A percentile compares a stretch with the other conserved stretches of the same genome.
Conservation (phyloP, 805 yeast species). For the Lipomyces sp. region DNA sequence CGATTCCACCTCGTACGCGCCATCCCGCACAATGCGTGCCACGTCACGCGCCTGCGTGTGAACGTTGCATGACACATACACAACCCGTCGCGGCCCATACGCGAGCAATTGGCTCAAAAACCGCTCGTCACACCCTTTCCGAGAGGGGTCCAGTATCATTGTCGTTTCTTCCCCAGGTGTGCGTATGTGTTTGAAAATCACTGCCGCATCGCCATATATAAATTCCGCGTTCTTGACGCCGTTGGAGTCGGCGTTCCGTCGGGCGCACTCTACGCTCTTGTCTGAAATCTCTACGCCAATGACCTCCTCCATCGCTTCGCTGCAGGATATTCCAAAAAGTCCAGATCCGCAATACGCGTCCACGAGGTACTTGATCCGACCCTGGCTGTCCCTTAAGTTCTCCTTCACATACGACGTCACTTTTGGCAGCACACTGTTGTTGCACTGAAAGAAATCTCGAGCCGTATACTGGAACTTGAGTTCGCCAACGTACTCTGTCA, state of each 20-base stretch:
- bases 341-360: conserved; percentile 98
- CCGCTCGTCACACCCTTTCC: conserved; percentile 91
- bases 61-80: conserved; percentile 96
- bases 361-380: conserved; percentile 57
- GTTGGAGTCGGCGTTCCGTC: conserved; percentile 72
- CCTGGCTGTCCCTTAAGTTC: conserved; percentile 50
- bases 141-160: conserved; percentile 92
- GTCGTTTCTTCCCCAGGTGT: conserved; percentile 76
- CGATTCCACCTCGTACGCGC: conserved; percentile 71
- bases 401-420: conserved; percentile 79
- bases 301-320: conserved; percentile 73
- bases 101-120: conserved; percentile 81
- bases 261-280: conserved; percentile 86
- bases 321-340: conserved; percentile 81
- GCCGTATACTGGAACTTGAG: conserved; percentile 83
- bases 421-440: conserved; percentile 80
- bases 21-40: conserved; percentile 70
- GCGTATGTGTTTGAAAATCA: conserved; percentile 68
- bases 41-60: conserved; percentile 96
- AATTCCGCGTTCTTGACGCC: conserved; percentile 74
- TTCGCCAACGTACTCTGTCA: conserved; percentile 64
- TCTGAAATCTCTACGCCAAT: conserved; percentile 93
- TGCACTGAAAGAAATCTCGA: conserved; percentile 95
- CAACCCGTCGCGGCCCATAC: conserved; percentile 79
- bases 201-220: conserved; percentile 89